A percentile compares a stretch with the other conserved stretches of the same genome.
Conservation (phyloP, 2,329 filamentous ascomycete species). For the Chaetomiaceae sp. region DNA sequence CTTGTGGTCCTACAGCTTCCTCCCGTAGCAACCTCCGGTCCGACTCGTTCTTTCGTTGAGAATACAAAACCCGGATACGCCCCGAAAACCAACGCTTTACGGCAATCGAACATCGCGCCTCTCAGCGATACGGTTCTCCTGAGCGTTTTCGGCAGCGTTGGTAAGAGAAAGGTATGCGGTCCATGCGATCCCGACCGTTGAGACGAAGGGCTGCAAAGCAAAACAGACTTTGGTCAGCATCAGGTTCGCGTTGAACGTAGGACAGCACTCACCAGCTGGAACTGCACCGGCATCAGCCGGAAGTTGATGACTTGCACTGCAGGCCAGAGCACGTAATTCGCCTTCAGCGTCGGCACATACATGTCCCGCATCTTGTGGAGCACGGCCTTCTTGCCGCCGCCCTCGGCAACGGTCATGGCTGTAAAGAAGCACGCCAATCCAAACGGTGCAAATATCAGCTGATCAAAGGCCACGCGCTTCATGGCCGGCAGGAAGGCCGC, state of each 20-base stretch:
- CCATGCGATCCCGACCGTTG: conserved; percentile 93
- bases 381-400: conserved; percentile 76
- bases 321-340: conserved; percentile 94
- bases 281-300: conserved; percentile 87
- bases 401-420: conserved; percentile 93
- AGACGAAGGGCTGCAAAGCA: conserved; percentile 71
- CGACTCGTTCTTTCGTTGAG: too few relatives aligned
- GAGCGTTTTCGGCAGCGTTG: conserved; percentile 74
- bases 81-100: conserved; percentile 5
- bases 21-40: too few relatives aligned
- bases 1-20: too few relatives aligned
- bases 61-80: neutral
- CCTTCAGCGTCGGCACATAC: conserved; percentile 89
- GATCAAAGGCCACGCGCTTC: conserved; percentile 88
- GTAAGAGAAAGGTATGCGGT: conserved; percentile 92
- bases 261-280: conserved; percentile 74
- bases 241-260: too few relatives aligned
- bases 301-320: conserved; percentile 97
- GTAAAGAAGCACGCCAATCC: conserved; percentile 87
- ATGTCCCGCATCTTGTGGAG: conserved; percentile 85
- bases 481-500: conserved; percentile 71
- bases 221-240: too few relatives aligned
- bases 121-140: conserved; percentile 27
- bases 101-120: conserved; percentile 36
- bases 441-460: conserved; percentile 87